A percentile compares a stretch with the other conserved stretches of the same genome.
These are phyloP conservation scores for Mucor velutinosus DNA, from an alignment of 371 early-diverging fungal species.

Conservation along the genomic window DNA sequence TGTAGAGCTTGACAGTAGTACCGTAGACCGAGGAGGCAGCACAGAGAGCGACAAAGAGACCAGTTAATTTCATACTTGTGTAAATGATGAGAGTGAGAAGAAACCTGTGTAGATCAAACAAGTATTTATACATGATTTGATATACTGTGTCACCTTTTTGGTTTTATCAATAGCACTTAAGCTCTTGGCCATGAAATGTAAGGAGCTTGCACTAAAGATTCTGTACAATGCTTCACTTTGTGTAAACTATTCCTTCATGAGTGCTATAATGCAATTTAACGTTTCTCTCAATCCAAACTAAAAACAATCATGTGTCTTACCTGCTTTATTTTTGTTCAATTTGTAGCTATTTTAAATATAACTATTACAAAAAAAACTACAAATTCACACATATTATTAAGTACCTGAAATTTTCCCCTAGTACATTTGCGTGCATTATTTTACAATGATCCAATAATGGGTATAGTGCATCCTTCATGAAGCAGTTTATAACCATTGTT, in stretches of 20 bases:
- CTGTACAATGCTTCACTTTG: background rate
- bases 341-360: background rate
- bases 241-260: background rate
- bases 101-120: background rate
- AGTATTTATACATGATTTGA: background rate
- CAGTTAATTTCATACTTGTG: background rate
- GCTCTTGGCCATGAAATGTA: background rate
- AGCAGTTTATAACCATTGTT: background rate
- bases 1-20: constrained; percentile 1
- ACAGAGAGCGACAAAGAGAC: background rate
- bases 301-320: background rate
- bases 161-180: background rate
- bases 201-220: background rate
- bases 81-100: background rate
- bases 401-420: background rate
- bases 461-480: too few relatives aligned
- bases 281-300: background rate
- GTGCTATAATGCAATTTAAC: background rate
- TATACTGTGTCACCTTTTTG: background rate
- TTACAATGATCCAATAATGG: too few relatives aligned
- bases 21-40: background rate
- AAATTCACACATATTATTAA: background rate
- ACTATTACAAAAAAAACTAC: background rate
- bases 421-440: too few relatives aligned
- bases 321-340: background rate